Evolutionary conservation across 73 alveolate genomes (phyloP), one percentile per base, ranked within the genome.

Genomic region (Paramecium tetraurelia): DNA sequence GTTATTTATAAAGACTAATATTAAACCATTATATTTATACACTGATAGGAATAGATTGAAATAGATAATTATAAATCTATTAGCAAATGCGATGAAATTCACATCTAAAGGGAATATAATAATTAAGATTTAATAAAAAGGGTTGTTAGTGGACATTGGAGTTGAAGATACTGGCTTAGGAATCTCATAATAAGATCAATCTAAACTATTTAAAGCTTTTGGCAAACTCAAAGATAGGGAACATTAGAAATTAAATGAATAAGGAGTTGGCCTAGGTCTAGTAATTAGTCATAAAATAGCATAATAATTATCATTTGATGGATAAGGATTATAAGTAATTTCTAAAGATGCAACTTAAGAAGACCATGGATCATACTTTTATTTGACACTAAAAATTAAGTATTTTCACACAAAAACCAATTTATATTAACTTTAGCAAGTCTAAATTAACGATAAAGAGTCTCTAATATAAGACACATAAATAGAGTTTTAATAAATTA

Each of bases 131-230:
- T 14, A 33, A 43, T 40, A 63, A 14, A 29, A 58, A n/a, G 59
- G 43, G 22, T 48, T 20, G 35, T 29, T 14, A 16, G 59, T 72
- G 0, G 31, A 93, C 33, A 71, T 89, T 33, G 85, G 58, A 14
- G 96, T 92, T 14, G 27, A 14, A 68, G 97, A 92, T 59, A 94
- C 94, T 14, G 97, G 96, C 7, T 22, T 92, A 8, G 96, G 97
- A 68, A 94, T 94, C 0, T 29, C 77, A 9, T 50, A 59, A 85
- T 35, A 44, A 31, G 94, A 94, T 7, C 33, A 68, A 58, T 75
- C 68, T 12, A 92, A 92, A 21, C 59, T 94, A 10, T 94, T 94
- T 75, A 59, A 63, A 10, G 85, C 92, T 2, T 94, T 94, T 58
- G 90, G 95, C 7, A 94, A 85, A 53, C 48, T 94, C 14, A 59